Evolutionary conservation across 257 asterid species (phyloP).

Genomic region (Solanum medicagineum): DNA sequence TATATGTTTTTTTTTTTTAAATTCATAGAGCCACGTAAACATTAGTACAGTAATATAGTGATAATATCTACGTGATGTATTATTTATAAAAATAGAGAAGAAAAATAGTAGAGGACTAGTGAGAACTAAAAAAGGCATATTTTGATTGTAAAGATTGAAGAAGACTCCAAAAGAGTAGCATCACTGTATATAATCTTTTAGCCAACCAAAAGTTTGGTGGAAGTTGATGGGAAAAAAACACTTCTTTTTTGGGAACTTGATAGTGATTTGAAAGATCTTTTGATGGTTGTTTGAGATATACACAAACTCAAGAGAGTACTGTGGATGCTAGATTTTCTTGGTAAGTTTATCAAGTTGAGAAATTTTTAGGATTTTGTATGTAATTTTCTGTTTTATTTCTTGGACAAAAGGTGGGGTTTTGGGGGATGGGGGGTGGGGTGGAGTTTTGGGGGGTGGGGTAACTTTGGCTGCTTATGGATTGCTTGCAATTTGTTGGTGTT

Average conservation of each 20-base stretch:
- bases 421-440: not conserved
- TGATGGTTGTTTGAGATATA: not conserved
- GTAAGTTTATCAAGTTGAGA: slow-evolving; percentile 9
- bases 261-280: slow-evolving; percentile 22
- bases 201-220: not conserved
- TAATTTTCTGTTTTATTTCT: not conserved
- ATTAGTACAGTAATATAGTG: not conserved
- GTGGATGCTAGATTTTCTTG: slow-evolving; percentile 7
- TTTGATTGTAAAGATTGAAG: not conserved
- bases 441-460: too few relatives aligned
- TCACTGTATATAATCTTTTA: not conserved
- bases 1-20: not conserved
- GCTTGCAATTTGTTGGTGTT: not conserved
- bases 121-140: not conserved
- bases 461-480: not conserved
- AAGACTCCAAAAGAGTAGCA: not conserved
- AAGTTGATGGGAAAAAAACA: not conserved
- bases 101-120: not conserved
- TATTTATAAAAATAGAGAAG: not conserved
- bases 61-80: not conserved
- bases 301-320: not conserved
- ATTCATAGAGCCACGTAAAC: not conserved
- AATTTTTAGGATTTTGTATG: not conserved
- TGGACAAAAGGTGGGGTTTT: not conserved
- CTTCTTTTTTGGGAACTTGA: slow-evolving; percentile 15